A percentile compares a stretch with the other conserved stretches of the same genome.
Conservation (phyloP, 2,329 filamentous ascomycete genomes). For the Claviceps humidiphila region DNA sequence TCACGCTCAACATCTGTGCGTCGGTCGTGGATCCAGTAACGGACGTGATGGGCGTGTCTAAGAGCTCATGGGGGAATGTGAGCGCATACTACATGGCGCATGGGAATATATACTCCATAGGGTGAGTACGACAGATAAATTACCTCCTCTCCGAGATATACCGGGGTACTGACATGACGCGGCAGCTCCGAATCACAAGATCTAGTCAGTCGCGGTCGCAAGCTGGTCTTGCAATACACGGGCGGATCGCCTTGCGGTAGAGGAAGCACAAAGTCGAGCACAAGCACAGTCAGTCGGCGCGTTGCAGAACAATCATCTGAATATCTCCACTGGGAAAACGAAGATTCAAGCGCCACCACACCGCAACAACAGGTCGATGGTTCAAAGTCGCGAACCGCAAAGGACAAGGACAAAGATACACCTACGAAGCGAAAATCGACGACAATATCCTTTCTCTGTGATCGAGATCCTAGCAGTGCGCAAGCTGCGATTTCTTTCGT, state of each 20-base stretch:
- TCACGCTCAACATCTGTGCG: conserved; percentile 71
- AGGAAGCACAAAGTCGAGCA: conserved; percentile 27
- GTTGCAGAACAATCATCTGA: background rate
- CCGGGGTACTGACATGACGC: background rate
- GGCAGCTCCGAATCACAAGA: conserved; percentile 33
- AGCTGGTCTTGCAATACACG: conserved; percentile 64
- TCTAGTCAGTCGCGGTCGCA: conserved; percentile 50
- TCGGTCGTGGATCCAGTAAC: conserved; percentile 55
- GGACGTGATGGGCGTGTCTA: conserved; percentile 50
- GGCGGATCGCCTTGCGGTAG: conserved; percentile 64
- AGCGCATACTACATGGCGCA: conserved; percentile 62
- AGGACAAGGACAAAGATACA: conserved; percentile 5
- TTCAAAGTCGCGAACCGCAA: no score
- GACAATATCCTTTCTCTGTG: conserved; percentile 86
- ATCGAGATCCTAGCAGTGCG: conserved; percentile 59
- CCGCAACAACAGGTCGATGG: background rate
- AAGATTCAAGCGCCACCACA: background rate
- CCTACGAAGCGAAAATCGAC: conserved; percentile 54
- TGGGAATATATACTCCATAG: conserved; percentile 59
- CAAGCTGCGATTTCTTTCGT: conserved; percentile 70
- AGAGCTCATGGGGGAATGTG: conserved; percentile 53
- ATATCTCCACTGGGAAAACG: background rate
- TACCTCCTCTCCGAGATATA: background rate
- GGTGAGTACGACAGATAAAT: conserved; percentile 34
- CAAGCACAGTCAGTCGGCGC: conserved; percentile 5